Conservation (phyloP, 2,329 filamentous ascomycete species). For the Sporothrix globosa region DNA sequence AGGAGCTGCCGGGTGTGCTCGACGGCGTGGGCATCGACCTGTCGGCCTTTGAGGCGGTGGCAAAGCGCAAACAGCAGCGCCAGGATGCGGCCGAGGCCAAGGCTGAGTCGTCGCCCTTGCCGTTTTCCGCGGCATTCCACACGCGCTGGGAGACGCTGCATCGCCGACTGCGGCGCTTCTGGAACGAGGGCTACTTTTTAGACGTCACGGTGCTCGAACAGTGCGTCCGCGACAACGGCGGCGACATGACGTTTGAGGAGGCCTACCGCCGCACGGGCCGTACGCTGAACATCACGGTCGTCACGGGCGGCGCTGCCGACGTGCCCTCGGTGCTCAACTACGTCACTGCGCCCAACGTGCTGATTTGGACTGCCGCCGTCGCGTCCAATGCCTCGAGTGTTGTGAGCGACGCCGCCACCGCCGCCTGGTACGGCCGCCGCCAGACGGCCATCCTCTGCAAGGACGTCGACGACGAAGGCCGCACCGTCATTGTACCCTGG, state of each 20-base stretch:
- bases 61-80: background rate
- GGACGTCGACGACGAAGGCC: slow-evolving; percentile 60
- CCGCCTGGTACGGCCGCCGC: slow-evolving; percentile 66
- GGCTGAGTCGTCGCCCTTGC: slow-evolving; percentile 1
- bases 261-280: slow-evolving; percentile 84
- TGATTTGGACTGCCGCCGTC: slow-evolving; percentile 79
- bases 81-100: background rate
- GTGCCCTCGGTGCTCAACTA: slow-evolving; percentile 89
- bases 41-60: slow-evolving; percentile 67
- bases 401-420: slow-evolving; percentile 11
- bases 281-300: slow-evolving; percentile 89
- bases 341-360: slow-evolving; percentile 88
- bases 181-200: slow-evolving; percentile 77
- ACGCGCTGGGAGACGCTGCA: slow-evolving; percentile 59
- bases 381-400: slow-evolving; percentile 67
- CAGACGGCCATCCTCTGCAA: slow-evolving; percentile 74
- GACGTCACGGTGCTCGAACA: slow-evolving; percentile 81
- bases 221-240: slow-evolving; percentile 81
- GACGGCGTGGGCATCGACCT: slow-evolving; percentile 81
- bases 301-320: slow-evolving; percentile 70
- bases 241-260: slow-evolving; percentile 90
- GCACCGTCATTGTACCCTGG: slow-evolving; percentile 71
- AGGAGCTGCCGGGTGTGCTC: slow-evolving; percentile 77
- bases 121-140: background rate
- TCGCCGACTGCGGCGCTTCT: slow-evolving; percentile 69